These are phyloP conservation scores for Pilatotrama ljubarskyi DNA, from an alignment of 768 basidiomycete species.

Conservation along the genomic window DNA sequence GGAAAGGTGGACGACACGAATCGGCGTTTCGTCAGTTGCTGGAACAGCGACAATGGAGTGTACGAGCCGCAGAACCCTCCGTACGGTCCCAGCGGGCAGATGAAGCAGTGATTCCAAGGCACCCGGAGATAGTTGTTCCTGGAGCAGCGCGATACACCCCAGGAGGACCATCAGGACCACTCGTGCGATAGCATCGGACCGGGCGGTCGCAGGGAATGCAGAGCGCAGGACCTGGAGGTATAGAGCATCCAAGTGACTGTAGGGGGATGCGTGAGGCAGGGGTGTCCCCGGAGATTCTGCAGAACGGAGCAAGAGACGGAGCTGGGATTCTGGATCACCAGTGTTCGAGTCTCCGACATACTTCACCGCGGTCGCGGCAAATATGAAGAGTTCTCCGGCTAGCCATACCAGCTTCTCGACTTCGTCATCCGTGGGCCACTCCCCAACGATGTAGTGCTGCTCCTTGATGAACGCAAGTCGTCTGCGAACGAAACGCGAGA, in stretches of 20 bases:
- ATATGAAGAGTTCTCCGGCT: conserved; percentile 25
- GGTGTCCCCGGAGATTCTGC: background rate
- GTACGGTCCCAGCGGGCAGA: background rate
- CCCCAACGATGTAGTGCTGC: background rate
- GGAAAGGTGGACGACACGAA: conserved; percentile 23
- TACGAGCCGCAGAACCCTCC: conserved; percentile 9
- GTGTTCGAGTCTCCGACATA: conserved; percentile 20
- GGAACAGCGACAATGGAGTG: conserved; percentile 23
- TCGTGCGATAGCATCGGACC: background rate
- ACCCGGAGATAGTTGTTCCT: background rate
- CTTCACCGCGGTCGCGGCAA: conserved; percentile 23
- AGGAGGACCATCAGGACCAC: background rate
- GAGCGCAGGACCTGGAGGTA: conserved; percentile 8
- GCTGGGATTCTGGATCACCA: background rate
- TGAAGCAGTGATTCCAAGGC: background rate
- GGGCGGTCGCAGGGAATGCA: background rate
- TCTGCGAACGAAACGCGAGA: background rate
- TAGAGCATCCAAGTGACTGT: conserved; percentile 17
- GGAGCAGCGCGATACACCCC: background rate
- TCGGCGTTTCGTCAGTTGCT: conserved; percentile 1
- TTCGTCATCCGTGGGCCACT: conserved; percentile 8
- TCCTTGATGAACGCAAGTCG: background rate
- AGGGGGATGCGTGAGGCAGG: background rate
- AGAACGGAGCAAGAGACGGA: background rate
- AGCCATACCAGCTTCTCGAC: background rate